phyloP scores from a whole-genome alignment of 2,329 filamentous ascomycete species.

The Colletotrichum melonis region DNA sequence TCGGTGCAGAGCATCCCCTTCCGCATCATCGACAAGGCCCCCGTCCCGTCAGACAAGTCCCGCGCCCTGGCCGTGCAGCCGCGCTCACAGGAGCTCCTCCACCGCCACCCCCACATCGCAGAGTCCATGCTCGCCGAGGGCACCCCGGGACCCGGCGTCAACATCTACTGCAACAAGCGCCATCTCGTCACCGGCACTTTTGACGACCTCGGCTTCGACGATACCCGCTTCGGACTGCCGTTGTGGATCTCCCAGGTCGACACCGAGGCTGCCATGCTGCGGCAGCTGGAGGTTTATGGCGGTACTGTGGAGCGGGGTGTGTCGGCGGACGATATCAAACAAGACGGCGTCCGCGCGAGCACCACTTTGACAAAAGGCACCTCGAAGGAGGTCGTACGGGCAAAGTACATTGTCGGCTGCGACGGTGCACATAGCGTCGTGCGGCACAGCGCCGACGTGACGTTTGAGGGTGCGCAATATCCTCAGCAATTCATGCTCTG shows the following conservation, averaged over 20 bases:
- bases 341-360: slow-evolving; percentile 44
- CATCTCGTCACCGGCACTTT: slow-evolving; percentile 46
- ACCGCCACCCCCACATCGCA: slow-evolving; percentile 52
- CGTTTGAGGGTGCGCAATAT: slow-evolving; percentile 55
- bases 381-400: slow-evolving; percentile 42
- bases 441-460: slow-evolving; percentile 49
- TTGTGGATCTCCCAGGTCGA: slow-evolving; percentile 48
- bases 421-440: slow-evolving; percentile 59
- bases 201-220: slow-evolving; percentile 42
- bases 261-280: slow-evolving; percentile 47
- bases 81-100: slow-evolving; percentile 61
- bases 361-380: slow-evolving; percentile 39
- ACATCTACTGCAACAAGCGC: slow-evolving; percentile 49
- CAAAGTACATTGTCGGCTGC: slow-evolving; percentile 58
- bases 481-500: slow-evolving; percentile 56
- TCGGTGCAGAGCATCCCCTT: slow-evolving; percentile 45
- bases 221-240: slow-evolving; percentile 45
- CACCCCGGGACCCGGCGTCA: slow-evolving; percentile 49
- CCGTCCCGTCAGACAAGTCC: slow-evolving; percentile 48
- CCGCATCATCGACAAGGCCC: slow-evolving; percentile 51
- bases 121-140: slow-evolving; percentile 50
- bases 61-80: slow-evolving; percentile 59
- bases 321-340: slow-evolving; percentile 42
- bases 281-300: slow-evolving; percentile 42
- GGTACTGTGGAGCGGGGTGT: slow-evolving; percentile 43